Evolutionary conservation across 345 rosid species (phyloP), one percentile per base, ranked within the genome.

Genomic region (Rhizophora mangle): DNA sequence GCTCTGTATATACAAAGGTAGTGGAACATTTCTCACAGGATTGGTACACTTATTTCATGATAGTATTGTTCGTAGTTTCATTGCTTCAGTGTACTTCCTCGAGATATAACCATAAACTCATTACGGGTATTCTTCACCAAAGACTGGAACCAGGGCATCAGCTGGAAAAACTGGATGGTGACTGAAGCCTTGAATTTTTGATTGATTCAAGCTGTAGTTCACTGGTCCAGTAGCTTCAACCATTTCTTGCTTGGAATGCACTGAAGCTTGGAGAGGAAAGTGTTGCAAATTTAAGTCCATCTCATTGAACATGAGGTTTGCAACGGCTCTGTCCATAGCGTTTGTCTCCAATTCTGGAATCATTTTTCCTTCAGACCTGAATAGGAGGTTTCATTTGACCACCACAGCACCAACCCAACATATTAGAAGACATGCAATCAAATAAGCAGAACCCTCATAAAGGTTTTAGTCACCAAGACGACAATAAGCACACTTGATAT

Each of bases 291-390:
- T 80, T 39, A 72, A 43, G 21, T 85, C 90, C 89, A 85, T 85
- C 82, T 84, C 82, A 68, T 81, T 80, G 79, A 81, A 93, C 81
- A 89, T 79, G 71, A 93, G 85, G 61, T 82, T 89, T 3, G 98
- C 98, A 2, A 94, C 69, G 18, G 98, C 81, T 79, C 97, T 84
- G 70, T 94, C 97, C 8, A 88, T 74, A 20, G 84, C 65, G 78
- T 91, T 94, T 7, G 98, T 91, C 79, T 85, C 85, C 30, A 81
- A 75, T 78, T 93, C 98, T 8, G 49, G 69, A 56, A 65, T 68
- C 55, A 74, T 77, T 58, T 78, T 80, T 43, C 69, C 80, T 60
- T 65, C 81, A 9, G 75, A 72, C 81, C 96, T 87, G 85, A 76
- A 54, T 31, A 20, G 31, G 51, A 10, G 7, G 31, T 66, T 6